Evolutionary conservation across 768 basidiomycete species (phyloP).

Genomic region (Termitomyces sp.): DNA sequence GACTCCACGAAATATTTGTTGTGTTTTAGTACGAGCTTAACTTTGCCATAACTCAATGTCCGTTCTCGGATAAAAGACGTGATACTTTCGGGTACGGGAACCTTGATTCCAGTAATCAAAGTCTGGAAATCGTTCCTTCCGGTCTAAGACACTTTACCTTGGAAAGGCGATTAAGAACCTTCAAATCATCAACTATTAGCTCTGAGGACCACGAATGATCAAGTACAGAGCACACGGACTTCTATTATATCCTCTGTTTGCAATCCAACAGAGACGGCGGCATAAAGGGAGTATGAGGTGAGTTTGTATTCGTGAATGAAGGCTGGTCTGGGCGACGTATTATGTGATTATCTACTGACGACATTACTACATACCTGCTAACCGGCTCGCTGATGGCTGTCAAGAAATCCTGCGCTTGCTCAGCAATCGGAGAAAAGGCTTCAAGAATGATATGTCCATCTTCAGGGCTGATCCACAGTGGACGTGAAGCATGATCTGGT

Average conservation of each 20-base stretch:
- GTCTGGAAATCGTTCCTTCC: not conserved
- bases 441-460: constrained; percentile 94
- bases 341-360: constrained; percentile 26
- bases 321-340: constrained; percentile 62
- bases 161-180: constrained; percentile 79
- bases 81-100: constrained; percentile 88
- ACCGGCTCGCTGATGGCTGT: constrained; percentile 98
- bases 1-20: constrained; percentile 98
- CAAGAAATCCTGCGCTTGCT: constrained; percentile 97
- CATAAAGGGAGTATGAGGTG: constrained; percentile 96
- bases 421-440: constrained; percentile 95
- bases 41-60: constrained; percentile 95
- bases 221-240: constrained; percentile 48
- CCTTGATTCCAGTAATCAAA: constrained; percentile 37
- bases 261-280: constrained; percentile 96
- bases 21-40: constrained; percentile 96
- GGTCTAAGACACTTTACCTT: constrained; percentile 41
- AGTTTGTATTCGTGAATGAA: constrained; percentile 99
- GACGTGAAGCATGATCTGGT: constrained; percentile 85
- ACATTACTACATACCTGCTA: constrained; percentile 69
- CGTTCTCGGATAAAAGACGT: constrained; percentile 86
- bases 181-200: constrained; percentile 22
- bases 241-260: constrained; percentile 99
- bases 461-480: constrained; percentile 94
- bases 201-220: constrained; percentile 13